Base-by-base conservation (phyloP, 495 filamentous ascomycete species). In the Talaromyces wortmannii region DNA sequence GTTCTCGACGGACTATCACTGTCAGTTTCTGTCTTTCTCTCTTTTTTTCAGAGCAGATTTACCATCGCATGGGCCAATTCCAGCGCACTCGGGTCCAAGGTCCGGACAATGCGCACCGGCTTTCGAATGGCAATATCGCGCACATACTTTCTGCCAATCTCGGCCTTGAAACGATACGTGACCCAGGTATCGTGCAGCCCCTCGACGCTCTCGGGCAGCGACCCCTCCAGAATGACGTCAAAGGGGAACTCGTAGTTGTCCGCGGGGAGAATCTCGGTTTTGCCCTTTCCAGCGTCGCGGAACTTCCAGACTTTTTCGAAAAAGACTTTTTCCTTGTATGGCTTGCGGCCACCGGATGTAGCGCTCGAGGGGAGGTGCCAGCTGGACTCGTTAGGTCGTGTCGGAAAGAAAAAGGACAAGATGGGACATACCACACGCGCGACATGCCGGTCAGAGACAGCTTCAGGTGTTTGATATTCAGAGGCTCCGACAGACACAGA, bases 231-330 rank as follows among this genome's bases (percentile, higher is more conserved):
- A 49, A 86, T 72, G 56, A 91, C 71, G 60, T 94, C 84, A 68
- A 97, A 97, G 0, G 88, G 87, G 73, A 88, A 97, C 67, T 96
- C 92, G 67, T 97, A 92, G 63, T 92, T 91, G 48, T 89, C 90
- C 4, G 87, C 78, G 6, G 78, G 75, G 31, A 96, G 70, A 7
- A 80, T 80, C 60, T 85, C 82, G 31, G 85, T 76, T 56, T 71
- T 79, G 53, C 70, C 71, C 59, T 73, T 82, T 56, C 66, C 69
- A 13, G 70, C 67, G 44, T 75, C 77, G 46, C 63, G 66, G 62
- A 85, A 83, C 57, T 60, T 65, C 79, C 78, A 83, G 6, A 73
- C 75, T 56, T 82, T 76, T 36, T 80, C 72, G 57, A 78, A 78
- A 56, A 85, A 81, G 31, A 78, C 71, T n/a, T 75, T 69, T 56